Evolutionary conservation across 805 yeast genomes (phyloP).

Genomic region (Nematodospora valgi): DNA sequence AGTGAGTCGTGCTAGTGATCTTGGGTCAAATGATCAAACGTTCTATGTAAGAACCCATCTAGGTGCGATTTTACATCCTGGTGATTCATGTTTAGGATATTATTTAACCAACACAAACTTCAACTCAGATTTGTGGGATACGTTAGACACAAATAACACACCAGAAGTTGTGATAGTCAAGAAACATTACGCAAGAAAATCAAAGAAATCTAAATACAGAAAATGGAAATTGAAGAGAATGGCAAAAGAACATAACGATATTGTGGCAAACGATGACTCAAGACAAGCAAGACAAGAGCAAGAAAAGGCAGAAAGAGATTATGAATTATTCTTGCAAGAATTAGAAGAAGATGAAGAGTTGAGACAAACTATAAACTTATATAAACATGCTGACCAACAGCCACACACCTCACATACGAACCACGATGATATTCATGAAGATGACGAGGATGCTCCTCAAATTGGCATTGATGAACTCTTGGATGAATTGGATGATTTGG

Average conservation of each 20-base stretch:
- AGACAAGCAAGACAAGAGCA: conserved; percentile 83
- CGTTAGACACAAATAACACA: conserved; percentile 53
- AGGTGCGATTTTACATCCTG: conserved; percentile 94
- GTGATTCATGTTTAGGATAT: conserved; percentile 93
- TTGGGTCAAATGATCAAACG: conserved; percentile 81
- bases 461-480: conserved; percentile 88
- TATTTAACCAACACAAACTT: conserved; percentile 81
- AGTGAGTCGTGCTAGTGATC: conserved; percentile 82
- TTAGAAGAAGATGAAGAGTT: conserved; percentile 95
- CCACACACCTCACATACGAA: conserved; percentile 15
- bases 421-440: conserved; percentile 41
- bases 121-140: conserved; percentile 83
- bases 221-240: conserved; percentile 92
- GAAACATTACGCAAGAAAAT: conserved; percentile 81
- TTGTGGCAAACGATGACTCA: conserved; percentile 65
- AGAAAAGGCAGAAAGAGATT: conserved; percentile 91
- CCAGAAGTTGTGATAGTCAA: conserved; percentile 88
- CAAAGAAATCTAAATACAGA: conserved; percentile 72
- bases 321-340: conserved; percentile 93
- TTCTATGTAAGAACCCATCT: conserved; percentile 86
- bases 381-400: conserved; percentile 53
- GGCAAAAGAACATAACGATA: conserved; percentile 93
- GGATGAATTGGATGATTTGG: conserved; percentile 94
- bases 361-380: conserved; percentile 84
- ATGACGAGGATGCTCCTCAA: conserved; percentile 82